Conservation (phyloP, 371 early-diverging fungal genomes). For the Entomophthora muscae region DNA sequence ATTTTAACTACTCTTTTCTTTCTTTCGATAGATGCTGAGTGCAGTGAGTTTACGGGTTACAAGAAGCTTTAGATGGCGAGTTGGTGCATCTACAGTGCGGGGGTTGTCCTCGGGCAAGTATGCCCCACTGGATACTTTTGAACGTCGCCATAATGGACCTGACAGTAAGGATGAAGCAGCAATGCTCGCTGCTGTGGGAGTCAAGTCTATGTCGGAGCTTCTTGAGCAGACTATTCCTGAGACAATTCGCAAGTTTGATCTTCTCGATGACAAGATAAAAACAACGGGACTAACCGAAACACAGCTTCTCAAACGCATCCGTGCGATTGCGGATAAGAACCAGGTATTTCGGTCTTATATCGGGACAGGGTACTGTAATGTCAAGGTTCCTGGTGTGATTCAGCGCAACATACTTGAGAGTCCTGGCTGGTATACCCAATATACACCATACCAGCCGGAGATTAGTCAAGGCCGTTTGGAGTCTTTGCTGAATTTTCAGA, state of each 20-base stretch:
- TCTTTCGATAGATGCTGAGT: too few relatives aligned
- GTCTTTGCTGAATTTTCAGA: constrained; percentile 90
- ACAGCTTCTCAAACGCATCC: constrained; percentile 60
- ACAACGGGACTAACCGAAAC: constrained; percentile 45
- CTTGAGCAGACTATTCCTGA: constrained; percentile 66
- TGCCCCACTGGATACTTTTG: constrained; percentile 48
- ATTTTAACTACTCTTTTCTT: too few relatives aligned
- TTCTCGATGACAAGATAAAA: constrained; percentile 20
- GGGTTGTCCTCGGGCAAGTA: neutral
- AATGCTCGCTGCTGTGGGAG: constrained; percentile 67
- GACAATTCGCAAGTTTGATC: constrained; percentile 53
- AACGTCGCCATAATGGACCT: constrained; percentile 82
- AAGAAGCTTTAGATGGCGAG: too few relatives aligned
- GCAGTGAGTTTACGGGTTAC: too few relatives aligned
- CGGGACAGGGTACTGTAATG: constrained; percentile 87
- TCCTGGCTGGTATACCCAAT: constrained; percentile 79
- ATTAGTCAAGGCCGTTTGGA: constrained; percentile 95
- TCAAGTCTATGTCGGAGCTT: constrained; percentile 59
- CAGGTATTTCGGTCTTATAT: constrained; percentile 77
- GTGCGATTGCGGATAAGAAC: constrained; percentile 72
- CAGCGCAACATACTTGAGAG: constrained; percentile 90
- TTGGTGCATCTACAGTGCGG: too few relatives aligned
- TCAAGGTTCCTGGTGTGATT: constrained; percentile 83
- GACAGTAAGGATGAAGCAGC: constrained; percentile 39
- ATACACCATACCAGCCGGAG: constrained; percentile 97